phyloP scores from a whole-genome alignment of 148 eudicot species.

The Vaccinium vitisidaea region DNA sequence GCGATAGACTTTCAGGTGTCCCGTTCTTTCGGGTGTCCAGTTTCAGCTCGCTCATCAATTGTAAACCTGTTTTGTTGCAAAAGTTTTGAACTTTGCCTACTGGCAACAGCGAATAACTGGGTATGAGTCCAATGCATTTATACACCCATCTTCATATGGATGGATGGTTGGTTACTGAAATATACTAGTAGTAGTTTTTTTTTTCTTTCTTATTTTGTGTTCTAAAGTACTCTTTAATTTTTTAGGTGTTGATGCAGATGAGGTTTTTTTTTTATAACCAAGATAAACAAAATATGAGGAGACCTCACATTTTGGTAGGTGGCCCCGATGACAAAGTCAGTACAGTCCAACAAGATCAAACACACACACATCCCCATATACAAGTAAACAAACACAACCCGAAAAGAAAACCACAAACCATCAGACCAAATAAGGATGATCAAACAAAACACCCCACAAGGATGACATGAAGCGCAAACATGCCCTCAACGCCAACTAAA shows the following conservation, averaged over 20 bases:
- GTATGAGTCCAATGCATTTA: background rate
- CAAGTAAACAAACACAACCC: too few relatives aligned
- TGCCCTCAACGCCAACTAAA: too few relatives aligned
- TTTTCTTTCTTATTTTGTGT: background rate
- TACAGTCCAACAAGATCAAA: too few relatives aligned
- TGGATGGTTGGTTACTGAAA: background rate
- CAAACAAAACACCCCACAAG: background rate
- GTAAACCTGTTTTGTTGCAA: background rate
- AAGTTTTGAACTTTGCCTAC: background rate
- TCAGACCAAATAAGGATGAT: too few relatives aligned
- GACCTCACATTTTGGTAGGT: too few relatives aligned
- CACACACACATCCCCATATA: too few relatives aligned
- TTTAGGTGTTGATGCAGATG: background rate
- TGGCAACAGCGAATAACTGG: background rate
- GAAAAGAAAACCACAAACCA: too few relatives aligned
- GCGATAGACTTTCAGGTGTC: background rate
- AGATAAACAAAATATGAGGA: too few relatives aligned
- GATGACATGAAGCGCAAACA: too few relatives aligned
- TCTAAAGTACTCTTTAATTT: background rate
- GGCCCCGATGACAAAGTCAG: too few relatives aligned
- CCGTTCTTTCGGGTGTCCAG: background rate
- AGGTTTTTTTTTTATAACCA: too few relatives aligned
- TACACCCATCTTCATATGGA: background rate
- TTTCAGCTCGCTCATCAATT: background rate
- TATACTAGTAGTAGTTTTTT: background rate